Evolutionary conservation across 2,329 filamentous ascomycete genomes (phyloP).

Genomic region (Stemphylium lycopersici): DNA sequence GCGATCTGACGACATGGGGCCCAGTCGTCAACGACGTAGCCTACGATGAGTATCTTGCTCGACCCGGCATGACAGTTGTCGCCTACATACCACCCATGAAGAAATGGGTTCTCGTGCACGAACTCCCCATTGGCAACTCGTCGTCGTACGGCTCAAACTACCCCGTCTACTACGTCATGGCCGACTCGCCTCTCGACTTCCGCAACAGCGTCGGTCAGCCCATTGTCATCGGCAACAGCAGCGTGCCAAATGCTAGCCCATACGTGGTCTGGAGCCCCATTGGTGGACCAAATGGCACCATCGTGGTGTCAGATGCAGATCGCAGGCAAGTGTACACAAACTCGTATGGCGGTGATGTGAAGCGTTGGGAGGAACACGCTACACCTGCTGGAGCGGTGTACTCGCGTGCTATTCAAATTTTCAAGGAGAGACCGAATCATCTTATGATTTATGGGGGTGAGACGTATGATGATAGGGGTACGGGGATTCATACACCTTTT

Average conservation of each 20-base stretch:
- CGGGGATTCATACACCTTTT: constrained; percentile 17
- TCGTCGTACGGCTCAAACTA: constrained; percentile 24
- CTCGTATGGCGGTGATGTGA: constrained; percentile 16
- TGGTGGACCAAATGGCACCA: constrained; percentile 29
- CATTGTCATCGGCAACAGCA: constrained; percentile 25
- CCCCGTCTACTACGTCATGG: constrained; percentile 31
- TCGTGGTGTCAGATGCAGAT: constrained; percentile 27
- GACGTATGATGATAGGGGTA: constrained; percentile 19
- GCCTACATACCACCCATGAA: constrained; percentile 24
- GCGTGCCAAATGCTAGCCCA: constrained; percentile 24
- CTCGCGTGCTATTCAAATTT: constrained; percentile 26
- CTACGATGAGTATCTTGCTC: constrained; percentile 23
- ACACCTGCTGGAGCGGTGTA: constrained; percentile 28
- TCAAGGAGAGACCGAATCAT: constrained; percentile 19
- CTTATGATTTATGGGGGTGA: constrained; percentile 27
- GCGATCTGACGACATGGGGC: constrained; percentile 29
- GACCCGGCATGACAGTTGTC: constrained; percentile 33
- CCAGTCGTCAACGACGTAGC: constrained; percentile 30
- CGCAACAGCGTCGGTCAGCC: constrained; percentile 17
- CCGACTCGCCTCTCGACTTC: constrained; percentile 26
- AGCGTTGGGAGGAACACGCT: constrained; percentile 27
- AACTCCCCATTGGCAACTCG: constrained; percentile 24
- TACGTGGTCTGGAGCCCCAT: constrained; percentile 32
- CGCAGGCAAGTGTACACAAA: constrained; percentile 27
- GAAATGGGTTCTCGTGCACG: constrained; percentile 33